Conservation (phyloP, 2,329 filamentous ascomycete genomes). For the Sphaceloma murrayae region DNA sequence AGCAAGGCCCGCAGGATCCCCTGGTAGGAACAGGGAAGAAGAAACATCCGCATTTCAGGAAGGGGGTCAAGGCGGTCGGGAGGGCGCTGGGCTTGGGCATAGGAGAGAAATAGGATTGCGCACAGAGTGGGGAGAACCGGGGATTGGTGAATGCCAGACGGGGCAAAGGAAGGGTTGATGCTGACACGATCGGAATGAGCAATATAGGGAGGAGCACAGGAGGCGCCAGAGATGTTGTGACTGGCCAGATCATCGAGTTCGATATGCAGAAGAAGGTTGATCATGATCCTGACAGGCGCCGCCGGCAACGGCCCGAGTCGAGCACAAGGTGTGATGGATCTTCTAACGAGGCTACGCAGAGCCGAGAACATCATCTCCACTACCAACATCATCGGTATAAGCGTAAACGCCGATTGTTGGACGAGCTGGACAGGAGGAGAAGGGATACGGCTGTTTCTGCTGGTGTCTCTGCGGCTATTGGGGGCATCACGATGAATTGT, state of each 20-base stretch:
- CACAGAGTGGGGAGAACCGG: neutral
- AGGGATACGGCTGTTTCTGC: neutral
- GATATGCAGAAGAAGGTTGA: neutral
- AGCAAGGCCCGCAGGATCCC: slow-evolving; percentile 41
- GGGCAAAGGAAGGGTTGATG: neutral
- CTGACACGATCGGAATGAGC: neutral
- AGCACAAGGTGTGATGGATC: too few species aligned
- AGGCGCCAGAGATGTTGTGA: neutral
- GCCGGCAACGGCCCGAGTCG: too few species aligned
- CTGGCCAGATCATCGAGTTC: neutral
- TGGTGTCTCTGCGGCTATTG: neutral
- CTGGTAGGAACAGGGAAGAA: slow-evolving; percentile 32
- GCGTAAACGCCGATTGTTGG: neutral
- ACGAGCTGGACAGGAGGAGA: neutral
- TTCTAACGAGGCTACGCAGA: too few species aligned
- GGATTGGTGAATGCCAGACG: neutral
- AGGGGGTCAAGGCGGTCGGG: slow-evolving; percentile 37
- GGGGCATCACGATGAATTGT: neutral
- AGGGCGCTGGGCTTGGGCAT: slow-evolving; percentile 31
- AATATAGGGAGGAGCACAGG: neutral
- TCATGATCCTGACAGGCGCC: neutral
- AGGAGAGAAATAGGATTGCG: slow-evolving; percentile 6
- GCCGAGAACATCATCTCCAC: too few species aligned
- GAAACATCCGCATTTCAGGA: slow-evolving; percentile 28
- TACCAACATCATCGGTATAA: neutral